phyloP scores from a whole-genome alignment of 495 filamentous ascomycete genomes.

The Amorphotheca resinae region DNA sequence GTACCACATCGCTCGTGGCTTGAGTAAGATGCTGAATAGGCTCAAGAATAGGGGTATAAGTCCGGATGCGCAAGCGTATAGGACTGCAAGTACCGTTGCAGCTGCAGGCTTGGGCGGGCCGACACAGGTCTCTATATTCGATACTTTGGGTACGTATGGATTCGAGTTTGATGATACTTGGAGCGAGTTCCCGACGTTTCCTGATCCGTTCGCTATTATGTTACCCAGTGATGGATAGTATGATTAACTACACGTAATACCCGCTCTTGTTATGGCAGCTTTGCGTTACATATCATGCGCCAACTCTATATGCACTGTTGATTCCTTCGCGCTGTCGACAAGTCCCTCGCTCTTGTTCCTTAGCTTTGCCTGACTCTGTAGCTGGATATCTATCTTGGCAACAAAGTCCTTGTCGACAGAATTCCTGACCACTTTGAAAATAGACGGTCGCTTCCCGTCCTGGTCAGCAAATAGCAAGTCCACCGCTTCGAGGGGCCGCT shows the following conservation, averaged over 20 bases:
- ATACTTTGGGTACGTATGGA: neutral
- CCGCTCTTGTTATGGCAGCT: no score
- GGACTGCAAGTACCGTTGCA: neutral
- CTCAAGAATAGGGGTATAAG: neutral
- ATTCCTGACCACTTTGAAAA: slow-evolving; percentile 42
- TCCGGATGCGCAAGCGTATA: neutral
- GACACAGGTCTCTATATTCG: neutral
- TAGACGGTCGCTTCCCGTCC: slow-evolving; percentile 39
- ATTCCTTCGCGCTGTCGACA: no score
- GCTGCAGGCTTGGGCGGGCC: neutral
- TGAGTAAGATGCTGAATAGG: slow-evolving; percentile 9
- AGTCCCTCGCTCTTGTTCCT: neutral
- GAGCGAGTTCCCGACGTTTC: neutral
- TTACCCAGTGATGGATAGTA: no score
- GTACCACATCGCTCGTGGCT: slow-evolving; percentile 13
- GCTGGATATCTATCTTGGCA: neutral
- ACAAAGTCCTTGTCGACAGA: neutral
- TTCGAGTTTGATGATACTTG: neutral
- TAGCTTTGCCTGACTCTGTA: neutral
- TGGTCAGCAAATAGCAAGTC: slow-evolving; percentile 45
- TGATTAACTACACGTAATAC: no score
- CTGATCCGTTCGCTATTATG: no score
- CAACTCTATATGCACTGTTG: no score
- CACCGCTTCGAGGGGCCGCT: slow-evolving; percentile 60
- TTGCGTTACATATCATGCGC: no score